Evolutionary conservation across 2,329 filamentous ascomycete species (phyloP).

Genomic region (Fusarium succisae): DNA sequence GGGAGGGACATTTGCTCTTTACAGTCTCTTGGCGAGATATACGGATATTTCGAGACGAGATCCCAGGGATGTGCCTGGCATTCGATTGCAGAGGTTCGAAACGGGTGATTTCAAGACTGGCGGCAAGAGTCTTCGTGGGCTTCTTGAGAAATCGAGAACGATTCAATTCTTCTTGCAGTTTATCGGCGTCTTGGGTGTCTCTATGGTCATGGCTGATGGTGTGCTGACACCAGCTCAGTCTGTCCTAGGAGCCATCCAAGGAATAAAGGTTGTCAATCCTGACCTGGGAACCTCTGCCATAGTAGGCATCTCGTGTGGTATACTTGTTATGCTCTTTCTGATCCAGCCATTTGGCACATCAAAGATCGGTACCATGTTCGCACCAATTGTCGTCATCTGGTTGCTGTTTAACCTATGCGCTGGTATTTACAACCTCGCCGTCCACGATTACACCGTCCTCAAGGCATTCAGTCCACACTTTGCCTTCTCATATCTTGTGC

Average conservation of each 20-base stretch:
- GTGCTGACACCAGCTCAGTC: background rate
- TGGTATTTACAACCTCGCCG: background rate
- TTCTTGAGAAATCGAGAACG: background rate
- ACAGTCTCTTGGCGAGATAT: background rate
- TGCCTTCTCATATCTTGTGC: background rate
- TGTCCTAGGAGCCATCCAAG: background rate
- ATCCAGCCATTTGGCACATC: background rate
- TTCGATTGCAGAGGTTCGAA: background rate
- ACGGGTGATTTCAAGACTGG: background rate
- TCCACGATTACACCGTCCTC: background rate
- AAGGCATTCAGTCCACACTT: background rate
- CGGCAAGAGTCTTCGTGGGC: background rate
- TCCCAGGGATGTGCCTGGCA: background rate
- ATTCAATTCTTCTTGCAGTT: background rate
- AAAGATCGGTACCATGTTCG: background rate
- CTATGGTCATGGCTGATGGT: background rate
- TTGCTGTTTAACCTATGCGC: background rate
- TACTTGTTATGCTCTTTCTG: background rate
- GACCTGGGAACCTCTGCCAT: background rate
- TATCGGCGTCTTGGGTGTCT: background rate
- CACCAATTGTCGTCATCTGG: background rate
- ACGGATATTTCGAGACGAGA: background rate
- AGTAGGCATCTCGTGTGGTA: background rate
- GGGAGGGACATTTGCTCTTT: background rate
- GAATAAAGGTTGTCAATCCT: background rate